These are phyloP conservation scores for Schizothecium vesticola DNA, from an alignment of 495 filamentous ascomycete genomes.

Conservation along the genomic window DNA sequence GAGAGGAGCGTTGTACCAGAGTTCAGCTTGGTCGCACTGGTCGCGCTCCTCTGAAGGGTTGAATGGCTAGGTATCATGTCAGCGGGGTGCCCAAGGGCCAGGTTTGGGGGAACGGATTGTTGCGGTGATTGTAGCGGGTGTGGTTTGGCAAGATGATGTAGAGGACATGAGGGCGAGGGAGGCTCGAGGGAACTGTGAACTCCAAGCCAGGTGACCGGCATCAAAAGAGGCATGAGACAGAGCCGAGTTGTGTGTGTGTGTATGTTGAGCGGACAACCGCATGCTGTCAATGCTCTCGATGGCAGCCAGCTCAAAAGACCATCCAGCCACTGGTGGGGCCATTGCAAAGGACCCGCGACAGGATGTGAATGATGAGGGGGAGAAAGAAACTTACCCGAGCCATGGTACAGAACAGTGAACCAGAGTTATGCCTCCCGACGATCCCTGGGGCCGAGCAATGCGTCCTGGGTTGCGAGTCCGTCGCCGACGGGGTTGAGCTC, in stretches of 20 bases:
- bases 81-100: background rate
- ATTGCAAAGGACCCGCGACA: background rate
- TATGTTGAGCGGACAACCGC: background rate
- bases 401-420: background rate
- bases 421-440: background rate
- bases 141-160: background rate
- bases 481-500: background rate
- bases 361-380: background rate
- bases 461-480: background rate
- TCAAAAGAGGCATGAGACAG: background rate
- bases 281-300: background rate
- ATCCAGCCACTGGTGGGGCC: background rate
- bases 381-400: background rate
- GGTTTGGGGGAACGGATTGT: background rate
- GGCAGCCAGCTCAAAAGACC: background rate
- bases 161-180: background rate
- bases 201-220: background rate
- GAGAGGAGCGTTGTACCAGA: slow-evolving; percentile 35
- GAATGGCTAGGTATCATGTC: background rate
- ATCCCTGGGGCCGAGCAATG: background rate
- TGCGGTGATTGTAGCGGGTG: background rate
- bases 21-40: slow-evolving; percentile 36
- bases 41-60: slow-evolving; percentile 39
- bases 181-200: background rate
- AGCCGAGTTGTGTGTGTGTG: background rate